A percentile compares a stretch with the other conserved stretches of the same genome.
Conservation (phyloP, 2,329 filamentous ascomycete species). For the Chaetomium sp. region DNA sequence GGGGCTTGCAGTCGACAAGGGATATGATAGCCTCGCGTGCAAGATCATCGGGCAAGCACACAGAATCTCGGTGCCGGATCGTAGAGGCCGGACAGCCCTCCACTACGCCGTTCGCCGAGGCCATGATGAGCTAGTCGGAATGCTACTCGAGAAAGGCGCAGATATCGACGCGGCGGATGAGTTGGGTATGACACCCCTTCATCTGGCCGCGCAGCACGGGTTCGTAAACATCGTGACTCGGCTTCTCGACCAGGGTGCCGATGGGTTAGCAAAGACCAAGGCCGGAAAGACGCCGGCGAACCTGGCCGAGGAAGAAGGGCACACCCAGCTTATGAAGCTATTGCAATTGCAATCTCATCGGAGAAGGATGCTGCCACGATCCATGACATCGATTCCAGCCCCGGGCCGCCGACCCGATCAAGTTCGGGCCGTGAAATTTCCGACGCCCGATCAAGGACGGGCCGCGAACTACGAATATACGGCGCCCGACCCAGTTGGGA, state of each 20-base stretch:
- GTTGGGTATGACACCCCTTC: not conserved
- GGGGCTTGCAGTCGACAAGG: not conserved
- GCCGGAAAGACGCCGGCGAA: not conserved
- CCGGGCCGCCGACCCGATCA: too few relatives aligned
- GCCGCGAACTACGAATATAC: too few relatives aligned
- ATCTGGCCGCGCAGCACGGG: not conserved
- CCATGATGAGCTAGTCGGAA: not conserved
- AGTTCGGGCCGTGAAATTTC: too few relatives aligned
- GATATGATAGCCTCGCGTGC: not conserved
- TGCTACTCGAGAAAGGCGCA: slow-evolving; percentile 6
- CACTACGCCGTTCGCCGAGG: not conserved
- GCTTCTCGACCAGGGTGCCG: not conserved
- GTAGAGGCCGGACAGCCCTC: not conserved
- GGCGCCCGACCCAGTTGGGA: too few relatives aligned
- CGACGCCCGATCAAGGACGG: too few relatives aligned
- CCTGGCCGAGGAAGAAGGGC: not conserved
- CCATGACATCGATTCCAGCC: too few relatives aligned
- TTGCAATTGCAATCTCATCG: not conserved
- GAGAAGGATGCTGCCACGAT: not conserved
- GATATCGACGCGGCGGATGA: not conserved
- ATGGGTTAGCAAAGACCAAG: not conserved
- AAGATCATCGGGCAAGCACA: slow-evolving; percentile 5
- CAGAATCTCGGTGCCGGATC: not conserved
- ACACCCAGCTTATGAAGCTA: not conserved
- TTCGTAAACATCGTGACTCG: not conserved